Base-by-base conservation (phyloP, 768 basidiomycete species). In the Mrakia gelida region DNA sequence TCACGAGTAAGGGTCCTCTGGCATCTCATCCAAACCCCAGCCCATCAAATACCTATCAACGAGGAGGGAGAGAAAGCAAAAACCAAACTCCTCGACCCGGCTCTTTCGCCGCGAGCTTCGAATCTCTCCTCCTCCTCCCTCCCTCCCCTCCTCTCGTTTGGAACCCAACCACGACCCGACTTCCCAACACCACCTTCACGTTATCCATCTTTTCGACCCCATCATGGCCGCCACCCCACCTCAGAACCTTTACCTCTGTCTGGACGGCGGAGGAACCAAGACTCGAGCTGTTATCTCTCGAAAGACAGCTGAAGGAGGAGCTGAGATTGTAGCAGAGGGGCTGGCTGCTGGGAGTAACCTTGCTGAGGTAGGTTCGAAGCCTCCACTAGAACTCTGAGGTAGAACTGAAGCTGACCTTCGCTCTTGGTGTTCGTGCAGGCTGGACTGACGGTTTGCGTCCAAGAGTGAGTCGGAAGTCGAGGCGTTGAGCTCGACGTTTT, bases 261-360 rank as follows among this genome's bases (percentile, higher is more conserved):
- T 75, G 9, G 75, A 75, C 30, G 75, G 75, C 2, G 77, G 77
- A 52, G 77, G 77, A 6, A 78, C 77, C 26, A 74, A 78, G 52
- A 74, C 77, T 6, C 45, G 63, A 18, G 77, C 77, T 16, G 77
- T 78, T 13, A 74, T 78, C 72, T 68, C 72, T 26, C 41, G 73
- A 21, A 38, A 26, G 71, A 75, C 41, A 3, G 54, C 30, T 3
- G 75, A 21, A 11, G 56, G 23, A 26, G 15, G 32, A n/a, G 32
- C 76, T 4, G 59, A 45, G 30, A 34, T 75, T n/a, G 45, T 78
- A 3, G 41, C 77, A 4, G 63, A 78, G 52, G 77, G 72, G 0
- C 32, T 78, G 18, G 49, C 73, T 1, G 30, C 26, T 13, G 77
- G 77, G 5, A 26, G 45, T 18, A 78, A 78, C 30, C 67, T 78